Conservation (phyloP, 176 grass and related monocot genomes). For the Urochloa ruziziensis region DNA sequence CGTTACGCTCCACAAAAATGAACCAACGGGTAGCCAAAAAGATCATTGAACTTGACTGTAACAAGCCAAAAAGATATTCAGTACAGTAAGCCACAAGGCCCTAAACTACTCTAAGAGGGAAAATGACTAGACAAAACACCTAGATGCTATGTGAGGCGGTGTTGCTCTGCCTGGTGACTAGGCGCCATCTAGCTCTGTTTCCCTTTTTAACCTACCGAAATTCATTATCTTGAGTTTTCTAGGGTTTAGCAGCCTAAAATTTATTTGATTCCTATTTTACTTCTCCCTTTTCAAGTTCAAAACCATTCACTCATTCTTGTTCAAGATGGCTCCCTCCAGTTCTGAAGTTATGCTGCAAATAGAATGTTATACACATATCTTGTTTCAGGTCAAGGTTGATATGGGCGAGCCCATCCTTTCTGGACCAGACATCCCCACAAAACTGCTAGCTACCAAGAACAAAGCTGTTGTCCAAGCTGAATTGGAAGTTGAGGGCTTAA, state of each 20-base stretch:
- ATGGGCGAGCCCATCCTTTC: slow-evolving; percentile 87
- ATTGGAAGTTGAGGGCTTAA: slow-evolving; percentile 64
- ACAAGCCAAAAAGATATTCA: background rate
- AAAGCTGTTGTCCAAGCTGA: slow-evolving; percentile 68
- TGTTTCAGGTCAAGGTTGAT: slow-evolving; percentile 84
- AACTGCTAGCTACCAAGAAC: slow-evolving; percentile 62
- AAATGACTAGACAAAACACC: background rate
- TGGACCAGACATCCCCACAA: slow-evolving; percentile 77
- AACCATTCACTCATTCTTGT: slow-evolving; percentile 1
- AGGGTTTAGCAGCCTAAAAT: background rate
- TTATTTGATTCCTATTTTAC: background rate
- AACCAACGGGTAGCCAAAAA: background rate
- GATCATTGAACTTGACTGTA: background rate
- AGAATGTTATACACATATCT: slow-evolving; percentile 8
- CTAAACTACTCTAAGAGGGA: background rate
- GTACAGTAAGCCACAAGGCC: background rate
- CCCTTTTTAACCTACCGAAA: background rate
- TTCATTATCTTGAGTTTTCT: background rate
- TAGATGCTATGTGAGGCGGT: background rate
- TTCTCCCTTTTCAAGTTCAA: background rate
- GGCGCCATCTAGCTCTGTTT: no score
- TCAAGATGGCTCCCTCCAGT: background rate
- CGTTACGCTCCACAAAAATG: background rate
- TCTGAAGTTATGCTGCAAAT: slow-evolving; percentile 4
- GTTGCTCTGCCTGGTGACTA: background rate